These are phyloP conservation scores for Aspergillus avenaceus DNA, from an alignment of 495 filamentous ascomycete species.

Conservation along the genomic window DNA sequence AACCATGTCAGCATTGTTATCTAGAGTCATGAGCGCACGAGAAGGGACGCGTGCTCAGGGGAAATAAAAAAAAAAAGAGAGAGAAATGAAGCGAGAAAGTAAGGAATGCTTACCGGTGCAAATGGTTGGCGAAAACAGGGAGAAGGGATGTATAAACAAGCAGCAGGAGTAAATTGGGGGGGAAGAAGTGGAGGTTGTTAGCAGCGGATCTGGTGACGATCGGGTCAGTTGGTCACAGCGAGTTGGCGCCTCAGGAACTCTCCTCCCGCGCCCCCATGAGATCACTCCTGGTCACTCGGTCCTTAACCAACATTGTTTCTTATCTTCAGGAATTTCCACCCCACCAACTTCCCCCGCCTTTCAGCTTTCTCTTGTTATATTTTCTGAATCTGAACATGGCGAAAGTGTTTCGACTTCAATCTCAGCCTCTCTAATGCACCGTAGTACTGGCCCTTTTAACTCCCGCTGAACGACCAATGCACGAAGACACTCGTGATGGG, in stretches of 20 bases:
- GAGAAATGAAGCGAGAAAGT: too few relatives aligned
- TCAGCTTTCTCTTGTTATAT: not conserved
- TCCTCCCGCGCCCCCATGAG: constrained; percentile 16
- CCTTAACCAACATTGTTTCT: not conserved
- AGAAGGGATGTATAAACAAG: not conserved
- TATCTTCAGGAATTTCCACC: not conserved
- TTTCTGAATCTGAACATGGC: constrained; percentile 20
- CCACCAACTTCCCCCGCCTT: constrained; percentile 1
- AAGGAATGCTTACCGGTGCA: constrained; percentile 3
- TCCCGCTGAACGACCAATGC: constrained; percentile 26
- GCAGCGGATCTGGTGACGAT: constrained; percentile 8
- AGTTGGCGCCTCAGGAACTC: not conserved
- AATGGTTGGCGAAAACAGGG: not conserved
- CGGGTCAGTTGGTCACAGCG: constrained; percentile 7
- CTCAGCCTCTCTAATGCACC: constrained; percentile 17
- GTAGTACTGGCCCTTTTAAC: constrained; percentile 6
- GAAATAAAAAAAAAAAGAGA: not conserved
- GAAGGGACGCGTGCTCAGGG: not conserved
- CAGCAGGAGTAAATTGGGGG: constrained; percentile 2
- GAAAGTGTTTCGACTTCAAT: constrained; percentile 16
- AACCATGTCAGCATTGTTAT: constrained; percentile 3
- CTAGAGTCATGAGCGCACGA: not conserved
- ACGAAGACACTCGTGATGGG: constrained; percentile 51
- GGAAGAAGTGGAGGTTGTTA: constrained; percentile 10
- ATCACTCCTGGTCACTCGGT: constrained; percentile 7